These are phyloP conservation scores for Daldinia concentrica DNA, from an alignment of 495 filamentous ascomycete genomes.

Conservation along the genomic window DNA sequence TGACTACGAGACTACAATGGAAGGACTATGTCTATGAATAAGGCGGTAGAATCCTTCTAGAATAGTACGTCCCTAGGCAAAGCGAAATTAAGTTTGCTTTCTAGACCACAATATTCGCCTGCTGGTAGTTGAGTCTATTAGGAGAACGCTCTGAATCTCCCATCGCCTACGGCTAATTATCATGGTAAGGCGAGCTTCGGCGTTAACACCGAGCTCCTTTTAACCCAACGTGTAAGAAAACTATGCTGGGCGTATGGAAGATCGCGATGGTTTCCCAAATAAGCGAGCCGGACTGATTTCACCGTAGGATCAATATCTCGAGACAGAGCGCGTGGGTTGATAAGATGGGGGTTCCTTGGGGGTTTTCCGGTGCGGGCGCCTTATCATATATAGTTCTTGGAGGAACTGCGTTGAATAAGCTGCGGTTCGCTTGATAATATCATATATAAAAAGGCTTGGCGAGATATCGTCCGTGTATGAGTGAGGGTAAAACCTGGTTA, in stretches of 20 bases:
- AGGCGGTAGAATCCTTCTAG: neutral
- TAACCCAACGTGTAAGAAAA: constrained; percentile 14
- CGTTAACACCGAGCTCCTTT: constrained; percentile 1
- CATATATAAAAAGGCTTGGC: constrained; percentile 42
- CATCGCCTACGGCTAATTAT: constrained; percentile 26
- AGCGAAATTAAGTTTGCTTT: neutral
- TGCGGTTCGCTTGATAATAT: constrained; percentile 34
- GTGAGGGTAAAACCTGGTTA: constrained; percentile 20
- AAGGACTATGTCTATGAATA: neutral
- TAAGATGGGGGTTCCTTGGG: constrained; percentile 33
- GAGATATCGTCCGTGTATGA: constrained; percentile 32
- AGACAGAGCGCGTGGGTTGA: constrained; percentile 20
- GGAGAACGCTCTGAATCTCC: neutral
- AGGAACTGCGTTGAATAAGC: constrained; percentile 8
- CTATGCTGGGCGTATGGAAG: constrained; percentile 9
- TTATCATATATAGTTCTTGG: constrained; percentile 39
- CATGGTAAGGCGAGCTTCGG: neutral
- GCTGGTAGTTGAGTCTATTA: neutral
- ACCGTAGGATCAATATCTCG: constrained; percentile 19
- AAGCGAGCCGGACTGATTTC: constrained; percentile 28
- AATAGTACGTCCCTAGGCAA: neutral
- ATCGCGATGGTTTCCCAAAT: constrained; percentile 32
- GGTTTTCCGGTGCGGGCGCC: constrained; percentile 13
- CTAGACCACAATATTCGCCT: neutral
- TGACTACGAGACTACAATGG: neutral